These are phyloP conservation scores for Senna tora DNA, from an alignment of 306 rosid species.

Conservation along the genomic window DNA sequence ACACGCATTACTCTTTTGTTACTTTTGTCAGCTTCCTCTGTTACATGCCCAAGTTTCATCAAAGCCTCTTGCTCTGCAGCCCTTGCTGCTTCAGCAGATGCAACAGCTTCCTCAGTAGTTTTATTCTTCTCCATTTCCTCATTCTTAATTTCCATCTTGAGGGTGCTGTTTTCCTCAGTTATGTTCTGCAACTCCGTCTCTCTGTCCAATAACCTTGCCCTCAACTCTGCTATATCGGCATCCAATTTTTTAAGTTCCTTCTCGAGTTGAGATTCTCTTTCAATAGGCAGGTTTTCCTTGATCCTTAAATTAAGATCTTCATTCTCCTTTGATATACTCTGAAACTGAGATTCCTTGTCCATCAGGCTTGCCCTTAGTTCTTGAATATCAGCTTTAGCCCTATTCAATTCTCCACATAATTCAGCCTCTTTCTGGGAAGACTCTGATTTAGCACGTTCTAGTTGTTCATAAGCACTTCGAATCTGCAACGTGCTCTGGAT, in stretches of 20 bases:
- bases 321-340: conserved; percentile 52
- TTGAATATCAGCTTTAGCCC: conserved; percentile 53
- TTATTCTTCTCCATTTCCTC: conserved; percentile 52
- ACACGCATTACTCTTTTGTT: conserved; percentile 55
- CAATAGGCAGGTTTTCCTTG: conserved; percentile 36
- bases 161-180: conserved; percentile 57
- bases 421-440: conserved; percentile 58
- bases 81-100: conserved; percentile 58
- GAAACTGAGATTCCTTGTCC: conserved; percentile 65
- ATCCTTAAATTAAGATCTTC: conserved; percentile 39
- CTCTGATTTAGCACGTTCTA: conserved; percentile 66
- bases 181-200: conserved; percentile 64
- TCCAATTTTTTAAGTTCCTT: conserved; percentile 54
- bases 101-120: conserved; percentile 44
- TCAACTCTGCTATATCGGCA: conserved; percentile 60
- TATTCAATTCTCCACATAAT: conserved; percentile 55
- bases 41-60: conserved; percentile 52
- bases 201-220: conserved; percentile 57
- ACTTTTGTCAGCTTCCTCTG: conserved; percentile 76
- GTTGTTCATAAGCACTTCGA: conserved; percentile 70
- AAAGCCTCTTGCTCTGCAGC: conserved; percentile 72
- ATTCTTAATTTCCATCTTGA: conserved; percentile 52
- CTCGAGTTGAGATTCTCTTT: conserved; percentile 50
- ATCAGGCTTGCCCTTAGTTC: conserved; percentile 57
- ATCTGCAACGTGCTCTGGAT: conserved; percentile 82